Conservation (phyloP, 495 filamentous ascomycete species). For the Lepraria neglecta region DNA sequence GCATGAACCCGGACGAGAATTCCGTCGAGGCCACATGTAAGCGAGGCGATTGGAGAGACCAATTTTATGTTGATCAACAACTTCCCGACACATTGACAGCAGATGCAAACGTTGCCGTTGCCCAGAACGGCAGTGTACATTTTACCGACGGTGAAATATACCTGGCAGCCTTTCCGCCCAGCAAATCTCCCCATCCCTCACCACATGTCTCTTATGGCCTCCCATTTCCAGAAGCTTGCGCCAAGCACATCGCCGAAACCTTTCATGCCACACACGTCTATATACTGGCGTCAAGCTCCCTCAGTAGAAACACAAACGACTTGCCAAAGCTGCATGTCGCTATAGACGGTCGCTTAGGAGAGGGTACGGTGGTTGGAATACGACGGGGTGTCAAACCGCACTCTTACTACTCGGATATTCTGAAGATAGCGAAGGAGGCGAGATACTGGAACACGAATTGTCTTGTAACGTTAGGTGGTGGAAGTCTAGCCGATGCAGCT, state of each 20-base stretch:
- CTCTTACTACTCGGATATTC: conserved; percentile 52
- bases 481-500: conserved; percentile 54
- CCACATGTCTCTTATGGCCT: conserved; percentile 43
- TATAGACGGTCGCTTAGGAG: conserved; percentile 25
- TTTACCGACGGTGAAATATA: not conserved
- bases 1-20: no score
- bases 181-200: not conserved
- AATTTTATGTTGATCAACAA: not conserved
- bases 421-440: conserved; percentile 48
- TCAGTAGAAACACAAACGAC: conserved; percentile 48
- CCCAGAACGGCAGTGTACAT: not conserved
- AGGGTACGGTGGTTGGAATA: conserved; percentile 37
- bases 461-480: conserved; percentile 56
- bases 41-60: not conserved
- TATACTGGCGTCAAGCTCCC: conserved; percentile 52
- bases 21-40: not conserved
- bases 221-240: conserved; percentile 45
- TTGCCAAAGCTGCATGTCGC: conserved; percentile 42
- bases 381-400: conserved; percentile 55
- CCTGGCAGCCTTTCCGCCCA: not conserved
- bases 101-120: not conserved
- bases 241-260: conserved; percentile 42
- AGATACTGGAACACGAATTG: conserved; percentile 44
- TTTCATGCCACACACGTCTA: conserved; percentile 50
- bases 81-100: not conserved